Conservation (phyloP, 441 rosid genomes). For the Gossypium lobatum region DNA sequence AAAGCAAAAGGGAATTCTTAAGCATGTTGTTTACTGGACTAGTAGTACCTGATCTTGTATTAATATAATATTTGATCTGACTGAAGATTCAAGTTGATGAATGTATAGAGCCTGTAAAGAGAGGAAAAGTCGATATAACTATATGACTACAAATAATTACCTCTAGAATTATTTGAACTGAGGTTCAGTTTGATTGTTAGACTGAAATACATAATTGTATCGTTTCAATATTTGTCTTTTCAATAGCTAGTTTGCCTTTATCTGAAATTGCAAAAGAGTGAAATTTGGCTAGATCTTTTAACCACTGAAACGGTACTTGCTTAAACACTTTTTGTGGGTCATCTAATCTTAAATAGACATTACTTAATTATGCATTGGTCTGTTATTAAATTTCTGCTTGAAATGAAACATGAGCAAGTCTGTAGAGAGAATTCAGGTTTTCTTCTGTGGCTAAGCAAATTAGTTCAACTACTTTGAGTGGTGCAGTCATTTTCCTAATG, state of each 20-base stretch:
- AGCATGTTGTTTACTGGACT: neutral
- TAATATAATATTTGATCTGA: neutral
- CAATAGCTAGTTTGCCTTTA: neutral
- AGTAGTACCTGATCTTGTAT: neutral
- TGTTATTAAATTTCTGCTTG: neutral
- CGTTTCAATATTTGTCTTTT: neutral
- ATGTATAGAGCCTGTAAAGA: neutral
- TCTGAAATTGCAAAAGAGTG: neutral
- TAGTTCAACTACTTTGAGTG: neutral
- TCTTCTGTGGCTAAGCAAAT: neutral
- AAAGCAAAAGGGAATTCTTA: neutral
- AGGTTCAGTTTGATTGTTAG: slow-evolving; percentile 4
- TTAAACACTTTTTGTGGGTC: neutral
- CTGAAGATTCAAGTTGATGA: neutral
- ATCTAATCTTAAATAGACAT: neutral
- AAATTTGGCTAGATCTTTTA: neutral
- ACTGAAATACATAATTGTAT: neutral
- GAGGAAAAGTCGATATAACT: neutral
- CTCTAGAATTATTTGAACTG: neutral
- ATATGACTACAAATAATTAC: neutral
- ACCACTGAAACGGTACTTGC: neutral
- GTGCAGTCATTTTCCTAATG: neutral
- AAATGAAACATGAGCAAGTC: neutral
- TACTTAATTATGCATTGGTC: neutral
- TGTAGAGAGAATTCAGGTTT: neutral